Conservation (phyloP, 345 rosid species). For the Rhodamnia rubescens region DNA sequence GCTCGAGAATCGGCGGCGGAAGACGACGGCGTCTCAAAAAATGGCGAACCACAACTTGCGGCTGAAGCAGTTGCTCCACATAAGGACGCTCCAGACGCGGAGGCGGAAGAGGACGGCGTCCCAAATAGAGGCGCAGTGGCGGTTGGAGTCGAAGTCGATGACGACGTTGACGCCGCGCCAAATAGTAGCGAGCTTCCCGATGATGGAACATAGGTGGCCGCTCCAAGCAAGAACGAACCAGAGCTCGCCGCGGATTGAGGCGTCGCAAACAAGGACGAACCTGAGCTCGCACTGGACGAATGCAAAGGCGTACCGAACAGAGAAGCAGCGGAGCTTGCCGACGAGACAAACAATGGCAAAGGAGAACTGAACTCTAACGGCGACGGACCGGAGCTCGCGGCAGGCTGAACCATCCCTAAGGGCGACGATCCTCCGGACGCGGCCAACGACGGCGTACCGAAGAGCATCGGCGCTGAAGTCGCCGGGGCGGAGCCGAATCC, state of each 20-base stretch:
- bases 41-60: no score
- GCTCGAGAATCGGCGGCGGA: conserved; percentile 1
- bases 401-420: not conserved
- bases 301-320: not conserved
- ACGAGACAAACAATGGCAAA: not conserved
- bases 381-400: not conserved
- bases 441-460: not conserved
- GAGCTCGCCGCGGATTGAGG: conserved; percentile 14
- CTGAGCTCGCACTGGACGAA: not conserved
- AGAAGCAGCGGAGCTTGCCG: not conserved
- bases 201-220: not conserved
- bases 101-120: not conserved
- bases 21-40: not conserved
- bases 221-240: not conserved
- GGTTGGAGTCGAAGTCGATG: not conserved
- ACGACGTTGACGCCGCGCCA: not conserved
- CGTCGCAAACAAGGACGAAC: conserved; percentile 6
- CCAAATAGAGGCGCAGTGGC: conserved; percentile 1
- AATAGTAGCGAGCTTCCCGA: not conserved
- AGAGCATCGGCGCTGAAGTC: not conserved
- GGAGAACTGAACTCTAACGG: not conserved
- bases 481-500: conserved; percentile 7
- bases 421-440: not conserved
- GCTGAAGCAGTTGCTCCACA: not conserved
- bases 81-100: conserved; percentile 1